Base-by-base conservation (phyloP, 2,329 filamentous ascomycete species). In the Colletotrichum truncatum region DNA sequence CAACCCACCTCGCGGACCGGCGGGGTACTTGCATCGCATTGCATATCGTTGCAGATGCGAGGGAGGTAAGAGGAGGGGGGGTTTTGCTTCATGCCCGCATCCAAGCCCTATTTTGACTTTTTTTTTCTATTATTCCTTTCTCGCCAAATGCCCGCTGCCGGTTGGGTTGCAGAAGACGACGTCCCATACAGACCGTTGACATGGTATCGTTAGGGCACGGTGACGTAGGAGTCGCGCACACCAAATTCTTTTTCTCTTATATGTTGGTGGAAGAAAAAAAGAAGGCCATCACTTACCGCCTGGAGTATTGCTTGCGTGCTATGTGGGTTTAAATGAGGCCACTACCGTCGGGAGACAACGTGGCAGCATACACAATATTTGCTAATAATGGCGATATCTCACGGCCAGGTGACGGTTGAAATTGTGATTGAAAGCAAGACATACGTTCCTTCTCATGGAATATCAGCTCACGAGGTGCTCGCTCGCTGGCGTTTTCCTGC, bases 31-130 rank as follows among this genome's bases (percentile, higher is more conserved):
- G 64, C 64, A 58, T 57, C 38, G 64, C 58, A 46, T 54, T 66
- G 64, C 64, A 66, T 66, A 36, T 66, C 23, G 64, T 64, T 64
- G 64, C 64, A 66, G 64, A 48, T 14, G 64, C 43, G 57, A 65
- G 23, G 41, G 41, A 45, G 57, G 55, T 4, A 61, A 51, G 57
- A 51, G 49, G 41, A 49, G 62, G 57, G 34, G n/a, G 57, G 30
- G 48, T 48, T 34, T 34, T 12, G 8, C 30, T 51, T 21, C 30
- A 36, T 26, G 30, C 26, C 28, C 39, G 39, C 34, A 41, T 39
- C 63, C 34, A 55, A 49, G 63, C 63, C 63, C 49, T 66, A 46
- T 66, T 62, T 51, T 53, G 51, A 36, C 28, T 45, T 49, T 66
- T 46, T 41, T 16, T 43, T 43, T 6, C 25, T 59, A 38, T 3